phyloP scores from a whole-genome alignment of 2,329 filamentous ascomycete genomes.

The Nemania sp. region DNA sequence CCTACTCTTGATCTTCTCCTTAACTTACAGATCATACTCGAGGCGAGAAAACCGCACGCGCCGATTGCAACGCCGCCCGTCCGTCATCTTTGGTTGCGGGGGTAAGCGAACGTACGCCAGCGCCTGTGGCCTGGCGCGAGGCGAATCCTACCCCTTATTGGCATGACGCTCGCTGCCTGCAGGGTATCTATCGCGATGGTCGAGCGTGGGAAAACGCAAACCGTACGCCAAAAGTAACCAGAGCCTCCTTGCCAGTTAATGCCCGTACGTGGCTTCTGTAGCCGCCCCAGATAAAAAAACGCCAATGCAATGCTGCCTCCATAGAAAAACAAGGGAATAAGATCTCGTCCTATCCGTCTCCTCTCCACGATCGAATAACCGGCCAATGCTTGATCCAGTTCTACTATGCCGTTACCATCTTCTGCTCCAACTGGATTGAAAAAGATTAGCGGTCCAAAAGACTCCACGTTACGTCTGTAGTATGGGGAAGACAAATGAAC shows the following conservation, averaged over 20 bases:
- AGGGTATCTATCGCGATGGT: slow-evolving; percentile 28
- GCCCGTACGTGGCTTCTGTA: slow-evolving; percentile 36
- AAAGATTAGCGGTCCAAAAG: slow-evolving; percentile 23
- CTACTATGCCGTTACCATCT: slow-evolving; percentile 44
- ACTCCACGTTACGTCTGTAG: background rate
- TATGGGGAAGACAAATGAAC: background rate
- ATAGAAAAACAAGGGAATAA: slow-evolving; percentile 17
- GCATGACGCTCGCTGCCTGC: slow-evolving; percentile 22
- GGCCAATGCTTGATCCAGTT: slow-evolving; percentile 2
- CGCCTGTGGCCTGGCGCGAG: slow-evolving; percentile 5
- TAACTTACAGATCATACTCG: background rate
- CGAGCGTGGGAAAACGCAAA: slow-evolving; percentile 41
- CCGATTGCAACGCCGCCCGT: background rate
- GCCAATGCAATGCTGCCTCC: slow-evolving; percentile 48
- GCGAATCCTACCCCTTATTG: slow-evolving; percentile 15
- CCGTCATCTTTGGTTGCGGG: background rate
- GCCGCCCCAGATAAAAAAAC: slow-evolving; percentile 41
- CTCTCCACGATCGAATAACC: slow-evolving; percentile 7
- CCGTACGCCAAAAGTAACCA: slow-evolving; percentile 45
- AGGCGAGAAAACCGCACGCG: background rate
- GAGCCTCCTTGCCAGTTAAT: slow-evolving; percentile 45
- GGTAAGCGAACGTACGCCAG: slow-evolving; percentile 12
- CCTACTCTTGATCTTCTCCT: background rate
- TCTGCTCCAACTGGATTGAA: slow-evolving; percentile 46
- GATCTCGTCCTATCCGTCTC: slow-evolving; percentile 7